Percentiles rank a stretch among this genome's conserved stretches.
These are phyloP conservation scores for Nothopassalora personata DNA, from an alignment of 2,329 filamentous ascomycete species.

Conservation along the genomic window DNA sequence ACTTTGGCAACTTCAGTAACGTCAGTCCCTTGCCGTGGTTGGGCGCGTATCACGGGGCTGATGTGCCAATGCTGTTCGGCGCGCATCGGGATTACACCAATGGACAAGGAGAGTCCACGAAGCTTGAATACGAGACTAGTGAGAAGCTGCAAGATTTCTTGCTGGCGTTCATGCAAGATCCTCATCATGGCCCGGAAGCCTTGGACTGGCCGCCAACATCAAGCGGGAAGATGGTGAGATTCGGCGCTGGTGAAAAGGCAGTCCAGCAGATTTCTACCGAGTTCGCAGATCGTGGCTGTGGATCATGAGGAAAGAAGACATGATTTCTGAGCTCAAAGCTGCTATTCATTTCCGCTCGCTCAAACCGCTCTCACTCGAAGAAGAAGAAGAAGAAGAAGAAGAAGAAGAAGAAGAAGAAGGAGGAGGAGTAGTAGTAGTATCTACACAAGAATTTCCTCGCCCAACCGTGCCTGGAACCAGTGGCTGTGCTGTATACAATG, in stretches of 20 bases:
- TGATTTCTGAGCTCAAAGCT: not conserved
- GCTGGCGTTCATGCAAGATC: not conserved
- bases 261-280: not conserved
- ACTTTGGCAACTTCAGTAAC: slow-evolving; percentile 26
- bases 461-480: not conserved
- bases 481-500: not conserved
- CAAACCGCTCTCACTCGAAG: not conserved
- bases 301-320: not conserved
- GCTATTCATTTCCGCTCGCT: not conserved
- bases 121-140: not conserved
- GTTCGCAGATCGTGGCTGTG: not conserved
- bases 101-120: not conserved
- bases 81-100: slow-evolving; percentile 5
- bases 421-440: too few species aligned
- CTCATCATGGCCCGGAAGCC: not conserved
- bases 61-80: slow-evolving; percentile 32
- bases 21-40: slow-evolving; percentile 14
- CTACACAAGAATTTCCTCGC: not conserved
- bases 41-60: slow-evolving; percentile 33
- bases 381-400: not conserved
- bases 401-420: not conserved
- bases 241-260: not conserved
- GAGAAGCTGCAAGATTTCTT: not conserved
- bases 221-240: not conserved
- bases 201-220: not conserved